A percentile compares a stretch with the other conserved stretches of the same genome.
Conservation (phyloP, 805 yeast species). For the Jamesozyma spencerorum region DNA sequence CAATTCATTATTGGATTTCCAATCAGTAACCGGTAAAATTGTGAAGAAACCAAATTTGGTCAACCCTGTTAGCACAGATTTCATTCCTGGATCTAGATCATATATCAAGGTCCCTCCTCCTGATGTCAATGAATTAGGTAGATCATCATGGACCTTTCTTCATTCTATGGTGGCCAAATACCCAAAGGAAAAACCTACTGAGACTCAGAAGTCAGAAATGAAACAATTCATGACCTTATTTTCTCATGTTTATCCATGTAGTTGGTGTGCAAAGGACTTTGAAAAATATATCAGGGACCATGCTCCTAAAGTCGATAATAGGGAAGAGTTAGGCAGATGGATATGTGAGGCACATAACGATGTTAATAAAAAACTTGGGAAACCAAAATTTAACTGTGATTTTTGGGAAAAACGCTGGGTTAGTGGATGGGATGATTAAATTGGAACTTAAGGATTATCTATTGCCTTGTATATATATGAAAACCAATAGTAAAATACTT, state of each 20-base stretch:
- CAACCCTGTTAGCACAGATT: constrained; percentile 8
- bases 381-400: constrained; percentile 75
- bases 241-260: constrained; percentile 82
- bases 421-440: constrained; percentile 71
- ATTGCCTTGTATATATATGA: neutral
- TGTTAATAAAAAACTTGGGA: constrained; percentile 81
- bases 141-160: constrained; percentile 84
- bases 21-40: constrained; percentile 40
- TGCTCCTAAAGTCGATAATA: constrained; percentile 48
- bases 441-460: too few species aligned
- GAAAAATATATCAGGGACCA: constrained; percentile 46
- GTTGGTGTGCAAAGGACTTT: constrained; percentile 87
- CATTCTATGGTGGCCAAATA: constrained; percentile 87
- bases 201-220: constrained; percentile 61
- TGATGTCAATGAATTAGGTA: constrained; percentile 71
- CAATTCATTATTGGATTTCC: constrained; percentile 72
- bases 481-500: neutral
- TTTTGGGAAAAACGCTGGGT: constrained; percentile 93
- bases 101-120: constrained; percentile 64
- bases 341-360: constrained; percentile 90
- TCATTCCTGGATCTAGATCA: constrained; percentile 20
- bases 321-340: constrained; percentile 83
- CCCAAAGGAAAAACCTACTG: constrained; percentile 54
- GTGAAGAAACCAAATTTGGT: neutral
- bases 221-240: constrained; percentile 58